Evolutionary conservation across 306 rosid species (phyloP).

Genomic region (Carpinus fangiana): DNA sequence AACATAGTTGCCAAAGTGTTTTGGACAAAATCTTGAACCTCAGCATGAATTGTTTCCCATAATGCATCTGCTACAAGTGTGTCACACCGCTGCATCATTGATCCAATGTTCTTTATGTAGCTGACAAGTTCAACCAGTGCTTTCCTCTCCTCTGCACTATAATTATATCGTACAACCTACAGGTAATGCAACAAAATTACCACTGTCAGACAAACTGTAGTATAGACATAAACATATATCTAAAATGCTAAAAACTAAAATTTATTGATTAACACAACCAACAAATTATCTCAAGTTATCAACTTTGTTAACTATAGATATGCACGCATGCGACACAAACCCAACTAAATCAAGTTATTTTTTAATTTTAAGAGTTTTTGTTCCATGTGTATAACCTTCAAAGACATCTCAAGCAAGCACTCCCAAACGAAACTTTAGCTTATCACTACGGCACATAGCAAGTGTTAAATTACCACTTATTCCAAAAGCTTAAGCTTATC

Average conservation of each 20-base stretch:
- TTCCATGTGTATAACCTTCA: neutral
- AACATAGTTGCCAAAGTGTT: conserved; percentile 91
- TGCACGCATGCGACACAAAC: neutral
- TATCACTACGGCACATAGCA: neutral
- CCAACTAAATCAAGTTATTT: neutral
- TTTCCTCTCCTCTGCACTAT: conserved; percentile 86
- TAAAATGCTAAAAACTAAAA: neutral
- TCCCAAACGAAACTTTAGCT: neutral
- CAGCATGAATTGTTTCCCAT: conserved; percentile 98
- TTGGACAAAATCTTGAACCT: conserved; percentile 99
- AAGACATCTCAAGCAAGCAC: neutral
- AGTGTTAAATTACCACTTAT: no score
- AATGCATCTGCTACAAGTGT: conserved; percentile 95
- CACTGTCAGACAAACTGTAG: conserved; percentile 15
- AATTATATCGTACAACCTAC: conserved; percentile 93
- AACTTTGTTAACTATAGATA: neutral
- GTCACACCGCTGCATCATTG: conserved; percentile 92
- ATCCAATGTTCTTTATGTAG: conserved; percentile 94
- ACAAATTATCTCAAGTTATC: neutral
- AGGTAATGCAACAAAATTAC: conserved; percentile 18
- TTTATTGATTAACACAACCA: neutral
- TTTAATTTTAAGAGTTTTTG: neutral
- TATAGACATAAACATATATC: neutral
- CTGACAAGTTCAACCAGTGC: conserved; percentile 89
- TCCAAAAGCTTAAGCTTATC: no score